Evolutionary conservation across 208 protist species (phyloP).

Genomic region (Acanthamoeba sp.): DNA sequence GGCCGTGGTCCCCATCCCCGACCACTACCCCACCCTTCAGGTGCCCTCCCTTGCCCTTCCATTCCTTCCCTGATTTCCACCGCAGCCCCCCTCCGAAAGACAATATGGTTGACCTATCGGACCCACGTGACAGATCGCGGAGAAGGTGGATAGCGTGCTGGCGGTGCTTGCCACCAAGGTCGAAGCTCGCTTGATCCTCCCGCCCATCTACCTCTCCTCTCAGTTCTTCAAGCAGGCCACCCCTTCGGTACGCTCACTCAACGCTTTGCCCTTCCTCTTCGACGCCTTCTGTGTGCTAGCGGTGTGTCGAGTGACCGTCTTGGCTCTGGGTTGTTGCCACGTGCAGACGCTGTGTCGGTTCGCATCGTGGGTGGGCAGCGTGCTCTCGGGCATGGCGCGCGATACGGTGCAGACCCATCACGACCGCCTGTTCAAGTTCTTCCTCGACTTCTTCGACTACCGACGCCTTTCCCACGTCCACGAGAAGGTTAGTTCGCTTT

Average conservation of each 20-base stretch:
- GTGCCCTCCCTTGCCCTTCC: background rate
- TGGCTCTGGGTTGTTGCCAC: background rate
- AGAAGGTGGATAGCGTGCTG: slow-evolving; percentile 20
- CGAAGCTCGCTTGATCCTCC: slow-evolving; percentile 30
- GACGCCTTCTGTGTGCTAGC: background rate
- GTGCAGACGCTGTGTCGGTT: slow-evolving; percentile 25
- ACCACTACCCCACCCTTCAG: background rate
- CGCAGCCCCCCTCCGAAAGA: no score
- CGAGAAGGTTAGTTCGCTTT: background rate
- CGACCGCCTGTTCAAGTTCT: slow-evolving; percentile 69
- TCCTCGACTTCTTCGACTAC: slow-evolving; percentile 67
- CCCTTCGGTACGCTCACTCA: slow-evolving; percentile 13
- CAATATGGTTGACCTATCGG: no score
- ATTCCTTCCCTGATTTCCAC: background rate
- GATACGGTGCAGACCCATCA: slow-evolving; percentile 53
- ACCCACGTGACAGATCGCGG: slow-evolving; percentile 43
- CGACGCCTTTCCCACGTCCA: slow-evolving; percentile 25
- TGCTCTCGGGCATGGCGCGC: slow-evolving; percentile 41
- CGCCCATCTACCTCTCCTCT: slow-evolving; percentile 2
- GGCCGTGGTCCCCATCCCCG: background rate
- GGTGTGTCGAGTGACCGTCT: no score
- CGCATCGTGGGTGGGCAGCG: slow-evolving; percentile 4
- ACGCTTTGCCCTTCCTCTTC: background rate
- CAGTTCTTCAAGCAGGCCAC: slow-evolving; percentile 8
- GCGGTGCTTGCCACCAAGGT: slow-evolving; percentile 60